A percentile compares a stretch with the other conserved stretches of the same genome.
Evolutionary conservation across 2,329 filamentous ascomycete genomes (phyloP).

Genomic region (Sordariomycetes sp.): DNA sequence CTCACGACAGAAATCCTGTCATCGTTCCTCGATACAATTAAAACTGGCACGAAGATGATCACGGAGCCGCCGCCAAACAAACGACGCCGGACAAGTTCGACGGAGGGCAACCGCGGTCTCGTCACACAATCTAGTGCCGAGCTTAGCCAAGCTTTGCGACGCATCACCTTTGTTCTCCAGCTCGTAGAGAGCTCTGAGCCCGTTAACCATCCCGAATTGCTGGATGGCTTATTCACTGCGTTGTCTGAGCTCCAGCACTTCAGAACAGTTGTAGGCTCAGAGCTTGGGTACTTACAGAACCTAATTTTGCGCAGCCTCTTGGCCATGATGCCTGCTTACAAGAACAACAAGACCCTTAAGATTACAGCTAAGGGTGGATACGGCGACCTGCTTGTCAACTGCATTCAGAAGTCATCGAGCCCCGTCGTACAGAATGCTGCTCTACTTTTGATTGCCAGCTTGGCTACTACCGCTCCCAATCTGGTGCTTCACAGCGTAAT

Average conservation of each 20-base stretch:
- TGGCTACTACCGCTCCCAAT: constrained; percentile 83
- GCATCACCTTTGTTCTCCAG: constrained; percentile 80
- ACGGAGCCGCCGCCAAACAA: constrained; percentile 67
- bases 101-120: constrained; percentile 52
- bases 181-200: constrained; percentile 75
- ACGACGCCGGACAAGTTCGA: constrained; percentile 68
- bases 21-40: constrained; percentile 64
- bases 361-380: constrained; percentile 75
- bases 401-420: constrained; percentile 83
- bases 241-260: constrained; percentile 84
- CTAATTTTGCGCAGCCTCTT: constrained; percentile 74
- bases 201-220: constrained; percentile 64
- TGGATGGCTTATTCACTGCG: constrained; percentile 71
- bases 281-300: constrained; percentile 83
- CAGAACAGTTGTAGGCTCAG: constrained; percentile 70
- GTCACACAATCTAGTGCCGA: constrained; percentile 55
- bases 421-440: constrained; percentile 92
- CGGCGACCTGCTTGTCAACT: constrained; percentile 86
- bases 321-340: constrained; percentile 73
- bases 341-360: constrained; percentile 47
- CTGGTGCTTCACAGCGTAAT: constrained; percentile 93
- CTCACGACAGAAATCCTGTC: constrained; percentile 65
- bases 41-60: constrained; percentile 63
- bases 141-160: constrained; percentile 58
- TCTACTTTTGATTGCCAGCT: constrained; percentile 76